These are phyloP conservation scores for Monilinia laxa DNA, from an alignment of 2,329 filamentous ascomycete species.

Conservation along the genomic window DNA sequence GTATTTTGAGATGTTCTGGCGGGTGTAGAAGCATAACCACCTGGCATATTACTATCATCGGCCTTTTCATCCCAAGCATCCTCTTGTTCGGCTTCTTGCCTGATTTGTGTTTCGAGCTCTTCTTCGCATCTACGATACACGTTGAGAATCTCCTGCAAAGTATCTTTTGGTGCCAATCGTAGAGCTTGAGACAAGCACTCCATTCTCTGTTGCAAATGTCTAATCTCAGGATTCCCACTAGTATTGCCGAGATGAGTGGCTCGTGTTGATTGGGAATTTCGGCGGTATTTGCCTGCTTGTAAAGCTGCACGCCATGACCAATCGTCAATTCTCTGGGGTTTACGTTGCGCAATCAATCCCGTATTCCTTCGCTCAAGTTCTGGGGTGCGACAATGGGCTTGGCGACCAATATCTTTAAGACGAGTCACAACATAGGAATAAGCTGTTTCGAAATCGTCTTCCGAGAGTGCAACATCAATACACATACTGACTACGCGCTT, in stretches of 20 bases:
- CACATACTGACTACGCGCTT: slow-evolving; percentile 76
- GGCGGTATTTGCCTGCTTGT: slow-evolving; percentile 72
- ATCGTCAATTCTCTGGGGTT: slow-evolving; percentile 50
- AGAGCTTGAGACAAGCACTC: slow-evolving; percentile 76
- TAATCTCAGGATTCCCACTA: slow-evolving; percentile 60
- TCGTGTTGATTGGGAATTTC: slow-evolving; percentile 52
- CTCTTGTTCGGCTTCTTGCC: slow-evolving; percentile 66
- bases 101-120: slow-evolving; percentile 66
- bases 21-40: slow-evolving; percentile 48
- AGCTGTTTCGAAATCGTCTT: slow-evolving; percentile 82
- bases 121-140: slow-evolving; percentile 77
- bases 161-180: slow-evolving; percentile 66
- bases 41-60: slow-evolving; percentile 58
- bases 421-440: slow-evolving; percentile 80
- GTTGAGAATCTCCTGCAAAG: slow-evolving; percentile 72
- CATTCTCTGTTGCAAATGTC: slow-evolving; percentile 76
- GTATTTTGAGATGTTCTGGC: slow-evolving; percentile 39
- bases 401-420: slow-evolving; percentile 48
- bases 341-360: slow-evolving; percentile 34
- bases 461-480: slow-evolving; percentile 70
- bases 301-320: slow-evolving; percentile 79
- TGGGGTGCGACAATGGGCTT: slow-evolving; percentile 30
- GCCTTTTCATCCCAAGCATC: slow-evolving; percentile 68
- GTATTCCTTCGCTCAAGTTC: slow-evolving; percentile 29
- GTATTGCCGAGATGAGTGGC: slow-evolving; percentile 61